Percentiles rank a stretch among this genome's conserved stretches.
Evolutionary conservation across 2,329 filamentous ascomycete species (phyloP).

Genomic region (Byssothecium circinans): DNA sequence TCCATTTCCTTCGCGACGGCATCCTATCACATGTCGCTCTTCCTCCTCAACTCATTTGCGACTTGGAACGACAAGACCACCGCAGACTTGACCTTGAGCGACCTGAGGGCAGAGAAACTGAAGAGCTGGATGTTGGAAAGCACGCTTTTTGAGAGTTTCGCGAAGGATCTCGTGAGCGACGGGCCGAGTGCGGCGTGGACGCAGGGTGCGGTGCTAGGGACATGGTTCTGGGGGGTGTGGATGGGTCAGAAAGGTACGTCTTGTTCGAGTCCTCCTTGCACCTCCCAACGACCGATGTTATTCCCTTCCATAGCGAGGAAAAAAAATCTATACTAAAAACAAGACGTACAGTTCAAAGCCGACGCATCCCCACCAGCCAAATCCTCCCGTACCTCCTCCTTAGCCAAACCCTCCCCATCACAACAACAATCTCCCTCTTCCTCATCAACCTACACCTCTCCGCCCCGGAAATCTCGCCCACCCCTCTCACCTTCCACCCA

Average conservation of each 20-base stretch:
- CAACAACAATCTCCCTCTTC: constrained; percentile 30
- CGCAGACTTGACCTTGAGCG: background rate
- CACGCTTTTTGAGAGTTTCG: constrained; percentile 32
- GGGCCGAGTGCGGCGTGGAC: constrained; percentile 28
- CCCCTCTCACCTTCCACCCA: background rate
- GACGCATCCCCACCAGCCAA: constrained; percentile 6
- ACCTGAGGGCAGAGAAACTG: no score
- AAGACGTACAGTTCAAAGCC: constrained; percentile 15
- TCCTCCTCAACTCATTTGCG: constrained; percentile 28
- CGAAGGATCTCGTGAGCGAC: constrained; percentile 28
- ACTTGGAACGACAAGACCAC: constrained; percentile 11
- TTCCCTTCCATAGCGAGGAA: no score
- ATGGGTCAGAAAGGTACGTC: constrained; percentile 28
- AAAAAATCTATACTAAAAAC: background rate
- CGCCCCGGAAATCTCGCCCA: constrained; percentile 13
- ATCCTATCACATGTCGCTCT: constrained; percentile 36
- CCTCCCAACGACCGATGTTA: no score
- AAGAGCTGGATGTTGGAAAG: constrained; percentile 33
- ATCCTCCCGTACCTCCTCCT: constrained; percentile 31
- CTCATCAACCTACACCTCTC: constrained; percentile 30
- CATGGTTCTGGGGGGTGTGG: constrained; percentile 37
- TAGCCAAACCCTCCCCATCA: constrained; percentile 32
- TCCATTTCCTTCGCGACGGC: constrained; percentile 31
- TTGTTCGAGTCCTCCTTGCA: background rate
- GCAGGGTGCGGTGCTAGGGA: constrained; percentile 27